Conservation (phyloP, 2,329 filamentous ascomycete species). For the Cercospora zeae-maydis region DNA sequence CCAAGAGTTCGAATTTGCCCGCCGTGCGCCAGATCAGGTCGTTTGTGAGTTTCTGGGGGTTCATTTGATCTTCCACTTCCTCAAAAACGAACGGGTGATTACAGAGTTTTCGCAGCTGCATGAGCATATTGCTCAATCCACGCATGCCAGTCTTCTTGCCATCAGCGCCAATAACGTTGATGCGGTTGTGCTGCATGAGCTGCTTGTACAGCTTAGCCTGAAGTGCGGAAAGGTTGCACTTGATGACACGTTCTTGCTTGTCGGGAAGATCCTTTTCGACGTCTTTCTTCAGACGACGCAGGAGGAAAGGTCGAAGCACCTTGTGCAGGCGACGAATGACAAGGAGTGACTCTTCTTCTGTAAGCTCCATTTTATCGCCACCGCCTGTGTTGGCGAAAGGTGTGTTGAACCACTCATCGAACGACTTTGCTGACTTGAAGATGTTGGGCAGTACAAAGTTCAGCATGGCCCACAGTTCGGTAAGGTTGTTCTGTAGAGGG, state of each 20-base stretch:
- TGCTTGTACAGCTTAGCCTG: slow-evolving; percentile 96
- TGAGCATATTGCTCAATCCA: slow-evolving; percentile 98
- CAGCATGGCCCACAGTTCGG: slow-evolving; percentile 94
- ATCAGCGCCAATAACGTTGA: slow-evolving; percentile 88
- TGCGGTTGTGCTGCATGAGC: slow-evolving; percentile 90
- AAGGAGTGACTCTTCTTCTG: slow-evolving; percentile 98
- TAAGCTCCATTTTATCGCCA: slow-evolving; percentile 98
- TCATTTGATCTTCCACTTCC: slow-evolving; percentile 97
- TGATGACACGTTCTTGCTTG: slow-evolving; percentile 99
- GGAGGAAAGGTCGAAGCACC: slow-evolving; percentile 92
- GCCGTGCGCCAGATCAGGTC: slow-evolving; percentile 92
- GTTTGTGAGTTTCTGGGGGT: slow-evolving; percentile 81
- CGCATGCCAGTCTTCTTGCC: slow-evolving; percentile 94
- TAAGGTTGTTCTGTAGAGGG: slow-evolving; percentile 92
- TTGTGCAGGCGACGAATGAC: slow-evolving; percentile 98
- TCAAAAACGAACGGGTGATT: slow-evolving; percentile 99
- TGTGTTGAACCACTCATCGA: slow-evolving; percentile 99
- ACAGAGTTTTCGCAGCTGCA: slow-evolving; percentile 97
- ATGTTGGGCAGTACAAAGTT: slow-evolving; percentile 98
- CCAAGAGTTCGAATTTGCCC: slow-evolving; percentile 94
- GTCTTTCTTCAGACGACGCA: slow-evolving; percentile 98
- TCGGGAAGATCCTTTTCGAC: slow-evolving; percentile 98
- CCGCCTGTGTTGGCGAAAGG: slow-evolving; percentile 97
- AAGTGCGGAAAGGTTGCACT: slow-evolving; percentile 94
- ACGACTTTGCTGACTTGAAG: slow-evolving; percentile 98